Percentiles rank a stretch among this genome's conserved stretches.
Conservation (phyloP, 306 rosid species). For the Lathyrus tuberosus region DNA sequence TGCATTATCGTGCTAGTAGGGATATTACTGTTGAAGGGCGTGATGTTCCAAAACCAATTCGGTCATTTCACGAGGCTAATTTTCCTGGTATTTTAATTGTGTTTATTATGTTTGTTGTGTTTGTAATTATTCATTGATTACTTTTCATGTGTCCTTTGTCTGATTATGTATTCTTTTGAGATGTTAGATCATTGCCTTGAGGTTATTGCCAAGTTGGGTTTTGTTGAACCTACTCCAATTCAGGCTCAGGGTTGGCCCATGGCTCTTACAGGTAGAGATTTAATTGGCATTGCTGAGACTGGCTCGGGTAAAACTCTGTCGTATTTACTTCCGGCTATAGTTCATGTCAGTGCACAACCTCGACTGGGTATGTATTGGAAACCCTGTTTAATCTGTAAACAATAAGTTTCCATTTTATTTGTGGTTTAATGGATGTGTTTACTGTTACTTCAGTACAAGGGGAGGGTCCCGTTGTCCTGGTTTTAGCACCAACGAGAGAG, state of each 20-base stretch:
- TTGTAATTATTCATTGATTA: slow-evolving; percentile 35
- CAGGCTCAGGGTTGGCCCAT: slow-evolving; percentile 99
- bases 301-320: slow-evolving; percentile 97
- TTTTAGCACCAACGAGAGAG: slow-evolving; percentile 93
- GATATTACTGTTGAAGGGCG: slow-evolving; percentile 85
- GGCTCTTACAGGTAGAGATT: slow-evolving; percentile 95
- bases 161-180: slow-evolving; percentile 31
- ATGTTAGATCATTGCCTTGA: slow-evolving; percentile 80
- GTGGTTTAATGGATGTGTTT: slow-evolving; percentile 36
- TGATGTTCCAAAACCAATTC: slow-evolving; percentile 82
- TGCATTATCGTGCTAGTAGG: slow-evolving; percentile 59
- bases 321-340: slow-evolving; percentile 84
- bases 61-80: slow-evolving; percentile 70
- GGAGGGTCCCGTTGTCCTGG: slow-evolving; percentile 86
- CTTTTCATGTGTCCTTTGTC: not conserved
- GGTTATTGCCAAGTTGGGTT: slow-evolving; percentile 85
- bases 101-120: slow-evolving; percentile 1
- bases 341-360: slow-evolving; percentile 93
- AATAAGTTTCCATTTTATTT: slow-evolving; percentile 1
- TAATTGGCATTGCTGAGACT: slow-evolving; percentile 97
- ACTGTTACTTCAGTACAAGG: slow-evolving; percentile 57
- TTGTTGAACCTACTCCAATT: slow-evolving; percentile 93
- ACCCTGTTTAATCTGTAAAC: not conserved
- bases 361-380: slow-evolving; percentile 61
- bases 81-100: slow-evolving; percentile 69